These are phyloP conservation scores for Gossypium trilobum DNA, from an alignment of 441 rosid genomes.

Conservation along the genomic window DNA sequence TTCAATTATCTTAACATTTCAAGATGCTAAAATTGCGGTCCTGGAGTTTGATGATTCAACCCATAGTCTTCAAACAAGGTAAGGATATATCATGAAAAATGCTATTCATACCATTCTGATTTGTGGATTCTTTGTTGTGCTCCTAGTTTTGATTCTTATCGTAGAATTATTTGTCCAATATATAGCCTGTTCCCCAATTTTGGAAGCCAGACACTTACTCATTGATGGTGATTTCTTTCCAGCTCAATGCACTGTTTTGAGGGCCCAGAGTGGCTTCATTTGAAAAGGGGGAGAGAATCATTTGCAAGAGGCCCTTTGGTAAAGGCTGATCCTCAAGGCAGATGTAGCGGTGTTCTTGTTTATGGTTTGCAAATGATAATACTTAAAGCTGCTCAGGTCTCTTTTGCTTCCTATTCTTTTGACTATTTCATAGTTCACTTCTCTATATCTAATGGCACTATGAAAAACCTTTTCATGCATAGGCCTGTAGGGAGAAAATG, in stretches of 20 bases:
- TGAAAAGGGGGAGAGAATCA: constrained; percentile 90
- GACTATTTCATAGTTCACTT: background rate
- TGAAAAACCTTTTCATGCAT: background rate
- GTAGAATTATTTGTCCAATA: background rate
- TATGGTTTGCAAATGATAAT: constrained; percentile 93
- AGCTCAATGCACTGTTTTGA: constrained; percentile 99
- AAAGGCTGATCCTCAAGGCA: constrained; percentile 96
- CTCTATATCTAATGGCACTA: background rate
- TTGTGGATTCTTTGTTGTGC: background rate
- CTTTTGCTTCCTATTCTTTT: constrained; percentile 18
- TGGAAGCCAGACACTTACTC: constrained; percentile 7
- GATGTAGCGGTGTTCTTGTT: constrained; percentile 88
- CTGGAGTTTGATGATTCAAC: constrained; percentile 90
- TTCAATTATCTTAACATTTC: constrained; percentile 67
- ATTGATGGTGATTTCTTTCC: constrained; percentile 22
- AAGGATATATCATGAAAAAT: constrained; percentile 13
- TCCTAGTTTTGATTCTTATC: background rate
- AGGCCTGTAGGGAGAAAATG: background rate
- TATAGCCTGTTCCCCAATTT: constrained; percentile 10
- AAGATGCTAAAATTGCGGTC: constrained; percentile 75
- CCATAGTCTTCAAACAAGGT: constrained; percentile 73
- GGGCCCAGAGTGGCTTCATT: constrained; percentile 87
- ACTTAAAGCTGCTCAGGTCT: constrained; percentile 92
- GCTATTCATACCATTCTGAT: constrained; percentile 3
- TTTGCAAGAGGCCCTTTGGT: constrained; percentile 79